These are phyloP conservation scores for Pichia deserticola DNA, from an alignment of 805 yeast species.

Conservation along the genomic window DNA sequence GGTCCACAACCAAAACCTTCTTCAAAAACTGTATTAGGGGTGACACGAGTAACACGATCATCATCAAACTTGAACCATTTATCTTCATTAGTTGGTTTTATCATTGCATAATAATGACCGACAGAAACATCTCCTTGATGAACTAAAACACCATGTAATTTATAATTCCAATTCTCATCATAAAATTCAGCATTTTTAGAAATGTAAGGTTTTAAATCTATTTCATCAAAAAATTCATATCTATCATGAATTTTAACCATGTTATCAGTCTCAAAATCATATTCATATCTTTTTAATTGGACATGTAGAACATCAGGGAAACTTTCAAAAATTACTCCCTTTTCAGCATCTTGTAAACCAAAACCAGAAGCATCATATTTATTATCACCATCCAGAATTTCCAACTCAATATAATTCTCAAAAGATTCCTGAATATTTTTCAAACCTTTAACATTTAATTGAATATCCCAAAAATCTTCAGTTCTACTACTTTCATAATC, in stretches of 20 bases:
- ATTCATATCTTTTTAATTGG: slow-evolving; percentile 91
- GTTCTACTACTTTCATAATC: slow-evolving; percentile 85
- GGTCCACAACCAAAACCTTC: slow-evolving; percentile 85
- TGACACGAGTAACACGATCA: slow-evolving; percentile 85
- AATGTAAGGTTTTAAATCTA: slow-evolving; percentile 74
- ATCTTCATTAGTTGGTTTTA: slow-evolving; percentile 65
- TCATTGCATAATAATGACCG: slow-evolving; percentile 94
- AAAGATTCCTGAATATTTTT: slow-evolving; percentile 67
- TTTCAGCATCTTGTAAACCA: slow-evolving; percentile 93
- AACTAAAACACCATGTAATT: slow-evolving; percentile 87
- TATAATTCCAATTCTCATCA: slow-evolving; percentile 65
- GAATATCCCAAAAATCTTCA: slow-evolving; percentile 98
- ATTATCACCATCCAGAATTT: slow-evolving; percentile 87
- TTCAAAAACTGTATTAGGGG: slow-evolving; percentile 77
- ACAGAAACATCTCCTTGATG: slow-evolving; percentile 94
- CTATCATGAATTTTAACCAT: slow-evolving; percentile 88
- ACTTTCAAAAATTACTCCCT: slow-evolving; percentile 86
- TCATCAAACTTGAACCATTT: slow-evolving; percentile 88
- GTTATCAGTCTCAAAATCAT: slow-evolving; percentile 82
- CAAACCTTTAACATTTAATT: slow-evolving; percentile 84
- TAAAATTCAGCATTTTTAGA: slow-evolving; percentile 45
- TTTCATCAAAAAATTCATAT: slow-evolving; percentile 77
- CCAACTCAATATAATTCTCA: slow-evolving; percentile 80
- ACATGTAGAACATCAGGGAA: slow-evolving; percentile 92
- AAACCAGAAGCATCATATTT: slow-evolving; percentile 85